Base-by-base conservation (phyloP, 2,329 filamentous ascomycete species). In the Metarhizium robertsii region DNA sequence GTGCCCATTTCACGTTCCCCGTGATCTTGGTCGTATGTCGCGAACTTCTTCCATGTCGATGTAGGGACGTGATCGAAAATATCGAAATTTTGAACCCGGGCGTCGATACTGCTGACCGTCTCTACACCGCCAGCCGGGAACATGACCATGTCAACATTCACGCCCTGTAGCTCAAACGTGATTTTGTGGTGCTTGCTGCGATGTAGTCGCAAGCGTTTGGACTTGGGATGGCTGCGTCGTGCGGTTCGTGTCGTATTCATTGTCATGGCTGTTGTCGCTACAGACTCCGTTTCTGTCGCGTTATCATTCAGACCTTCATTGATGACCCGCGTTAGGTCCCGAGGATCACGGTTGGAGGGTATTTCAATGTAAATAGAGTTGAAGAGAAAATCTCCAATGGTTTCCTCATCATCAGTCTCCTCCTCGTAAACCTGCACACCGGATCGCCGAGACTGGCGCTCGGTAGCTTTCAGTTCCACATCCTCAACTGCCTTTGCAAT, bases 311-410 rank as follows among this genome's bases (percentile, higher is more conserved):
- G 81, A 40, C 92, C 85, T 56, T 87, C 84, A 65, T 96, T 96
- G 70, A 99, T 96, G 43, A 88, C 88, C 49, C 84, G 82, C 4
- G 89, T 79, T 10, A 97, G 79, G 34, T 95, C 90, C 53, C 83
- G 83, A 5, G 91, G 90, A 62, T 97, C 92, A 56, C 87, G 84
- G 62, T 92, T 94, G 11, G 88, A 81, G 0, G 92, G 88, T 18
- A 99, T 88, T 14, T 89, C 91, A 63, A 99, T 96, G 73, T 96
- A 99, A 54, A 99, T 96, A 0, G 94, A 99, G 68, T 99, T 97
- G 79, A 99, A 99, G 16, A 99, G 77, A 62, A 95, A 95, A 67
- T 99, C 95, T 6, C 90, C 91, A 69, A 97, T 95, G 6, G 88
- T 88, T 13, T 85, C 89, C 69, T 92, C 88, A 47, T 92, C 87